Conservation (phyloP, 805 yeast species). For the Kuraishia floccosa region DNA sequence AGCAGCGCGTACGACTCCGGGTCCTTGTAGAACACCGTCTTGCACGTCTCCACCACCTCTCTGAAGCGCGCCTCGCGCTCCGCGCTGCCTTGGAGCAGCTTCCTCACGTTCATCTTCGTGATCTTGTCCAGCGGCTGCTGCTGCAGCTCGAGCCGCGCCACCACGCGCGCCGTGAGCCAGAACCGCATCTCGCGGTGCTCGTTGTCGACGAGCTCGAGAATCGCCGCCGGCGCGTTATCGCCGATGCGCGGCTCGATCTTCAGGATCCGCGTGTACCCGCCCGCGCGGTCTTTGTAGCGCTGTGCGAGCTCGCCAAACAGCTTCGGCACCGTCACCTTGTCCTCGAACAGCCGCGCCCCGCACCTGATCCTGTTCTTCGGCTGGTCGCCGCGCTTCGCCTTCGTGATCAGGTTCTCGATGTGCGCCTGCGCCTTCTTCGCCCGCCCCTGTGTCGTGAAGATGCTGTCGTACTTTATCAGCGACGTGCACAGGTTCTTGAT, state of each 20-base stretch:
- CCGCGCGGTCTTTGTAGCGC: conserved; percentile 50
- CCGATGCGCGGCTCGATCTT: conserved; percentile 78
- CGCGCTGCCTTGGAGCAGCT: conserved; percentile 31
- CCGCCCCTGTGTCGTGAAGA: conserved; percentile 64
- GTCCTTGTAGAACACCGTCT: conserved; percentile 27
- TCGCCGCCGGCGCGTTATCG: conserved; percentile 85
- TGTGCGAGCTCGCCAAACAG: conserved; percentile 52
- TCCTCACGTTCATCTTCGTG: conserved; percentile 45
- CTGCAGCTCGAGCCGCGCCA: conserved; percentile 69
- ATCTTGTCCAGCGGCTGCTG: conserved; percentile 37
- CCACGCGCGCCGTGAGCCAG: conserved; percentile 71
- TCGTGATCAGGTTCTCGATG: conserved; percentile 53
- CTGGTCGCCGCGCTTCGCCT: conserved; percentile 28
- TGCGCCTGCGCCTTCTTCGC: conserved; percentile 58
- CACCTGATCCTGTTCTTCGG: conserved; percentile 10
- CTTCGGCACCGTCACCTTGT: conserved; percentile 45
- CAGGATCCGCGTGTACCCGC: conserved; percentile 82
- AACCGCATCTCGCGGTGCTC: conserved; percentile 49
- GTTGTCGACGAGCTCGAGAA: conserved; percentile 73
- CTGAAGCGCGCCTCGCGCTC: conserved; percentile 44
- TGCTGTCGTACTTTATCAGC: conserved; percentile 57
- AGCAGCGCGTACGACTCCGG: conserved; percentile 9
- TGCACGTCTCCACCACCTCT: conserved; percentile 50
- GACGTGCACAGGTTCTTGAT: conserved; percentile 58
- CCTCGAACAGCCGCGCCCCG: conserved; percentile 32